Evolutionary conservation across 1,139 yeast species (phyloP), one percentile per base, ranked within the genome.

Genomic region (Citeromyces hawaiiensis): DNA sequence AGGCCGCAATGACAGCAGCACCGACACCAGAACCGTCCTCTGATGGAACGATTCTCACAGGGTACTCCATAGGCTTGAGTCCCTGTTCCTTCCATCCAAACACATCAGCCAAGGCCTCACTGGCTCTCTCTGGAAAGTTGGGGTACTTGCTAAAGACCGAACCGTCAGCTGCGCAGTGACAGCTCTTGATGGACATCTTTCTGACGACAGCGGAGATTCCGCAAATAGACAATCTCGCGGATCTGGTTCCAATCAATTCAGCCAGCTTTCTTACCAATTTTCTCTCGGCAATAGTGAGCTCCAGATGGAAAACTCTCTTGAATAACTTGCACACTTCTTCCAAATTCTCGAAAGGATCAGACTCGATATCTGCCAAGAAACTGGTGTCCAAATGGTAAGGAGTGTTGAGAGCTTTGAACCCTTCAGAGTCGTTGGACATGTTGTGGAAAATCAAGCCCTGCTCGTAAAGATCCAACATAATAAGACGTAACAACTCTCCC

Each of bases 21-120:
- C 98, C 98, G 37, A 85, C 97, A 66, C 98, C 98, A 39, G 94
- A 81, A 51, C 98, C 99, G 64, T 91, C 98, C 64, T 88, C 96
- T 46, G 98, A 97, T 43, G 87, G 82, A 35, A 83, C 85, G 53
- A 88, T 76, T 50, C 69, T 63, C 56, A 91, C 78, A 47, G 97
- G 96, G 57, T 86, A 37, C 17, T 39, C 32, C 13, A 7, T 21
- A 7, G 31, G 27, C 6, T 30, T 18, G 30, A 23, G 13, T n/a
- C 30, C 30, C 34, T 63, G 61, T 40, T 58, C 50, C 35, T 70
- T 67, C 96, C 96, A 88, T 49, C 71, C 91, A 58, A 87, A 85
- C 50, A 91, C 83, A 56, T 87, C 97, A 60, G 81, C 78, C 56
- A 91, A 72, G 43, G 86, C 96, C 56, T 73, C 70, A 40, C 94